Evolutionary conservation across 495 filamentous ascomycete species (phyloP).

Genomic region (Copromyces sp.): DNA sequence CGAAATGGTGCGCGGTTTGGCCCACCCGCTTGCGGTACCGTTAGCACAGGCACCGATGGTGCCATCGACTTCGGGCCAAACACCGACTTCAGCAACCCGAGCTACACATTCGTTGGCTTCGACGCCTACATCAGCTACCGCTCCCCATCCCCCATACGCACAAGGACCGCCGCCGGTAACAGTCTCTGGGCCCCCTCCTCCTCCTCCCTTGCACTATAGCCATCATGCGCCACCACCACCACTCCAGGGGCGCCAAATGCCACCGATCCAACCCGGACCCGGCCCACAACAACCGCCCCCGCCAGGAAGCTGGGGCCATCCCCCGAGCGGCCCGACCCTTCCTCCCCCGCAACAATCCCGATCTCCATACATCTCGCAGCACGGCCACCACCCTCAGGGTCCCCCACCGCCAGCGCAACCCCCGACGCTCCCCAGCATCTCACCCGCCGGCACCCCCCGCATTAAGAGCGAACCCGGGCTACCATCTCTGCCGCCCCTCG

Average conservation of each 20-base stretch:
- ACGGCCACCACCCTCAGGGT: background rate
- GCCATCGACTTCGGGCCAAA: background rate
- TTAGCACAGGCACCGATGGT: background rate
- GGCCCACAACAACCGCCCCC: background rate
- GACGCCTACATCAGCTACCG: background rate
- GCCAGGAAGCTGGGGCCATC: background rate
- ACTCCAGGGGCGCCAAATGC: background rate
- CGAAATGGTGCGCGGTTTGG: slow-evolving; percentile 14
- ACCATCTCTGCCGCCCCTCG: background rate
- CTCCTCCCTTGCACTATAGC: background rate
- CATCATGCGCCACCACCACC: background rate
- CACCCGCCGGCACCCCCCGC: background rate
- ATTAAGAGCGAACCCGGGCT: background rate
- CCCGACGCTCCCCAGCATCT: background rate
- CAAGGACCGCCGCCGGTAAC: background rate
- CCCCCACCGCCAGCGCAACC: background rate
- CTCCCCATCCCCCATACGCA: background rate
- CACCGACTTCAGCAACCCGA: background rate
- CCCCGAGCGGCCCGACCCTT: background rate
- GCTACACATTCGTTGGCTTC: background rate
- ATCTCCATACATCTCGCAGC: background rate
- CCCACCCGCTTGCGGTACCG: background rate
- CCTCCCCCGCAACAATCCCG: background rate
- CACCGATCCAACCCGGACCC: background rate
- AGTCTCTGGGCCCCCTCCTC: background rate